Evolutionary conservation across 2,329 filamentous ascomycete species (phyloP).

Genomic region (Pseudogymnoascus sp.): DNA sequence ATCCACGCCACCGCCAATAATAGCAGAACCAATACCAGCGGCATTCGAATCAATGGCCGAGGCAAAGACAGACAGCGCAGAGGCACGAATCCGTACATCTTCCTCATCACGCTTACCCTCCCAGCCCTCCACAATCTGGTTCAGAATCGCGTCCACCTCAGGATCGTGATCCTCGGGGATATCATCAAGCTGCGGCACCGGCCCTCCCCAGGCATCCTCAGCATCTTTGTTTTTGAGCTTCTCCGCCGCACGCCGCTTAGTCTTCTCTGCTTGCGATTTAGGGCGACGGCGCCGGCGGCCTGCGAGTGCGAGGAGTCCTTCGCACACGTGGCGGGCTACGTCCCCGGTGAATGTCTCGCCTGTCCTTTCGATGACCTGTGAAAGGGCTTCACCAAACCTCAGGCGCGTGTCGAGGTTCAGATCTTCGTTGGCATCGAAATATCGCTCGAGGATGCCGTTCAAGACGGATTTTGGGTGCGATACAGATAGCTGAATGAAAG

Average conservation of each 20-base stretch:
- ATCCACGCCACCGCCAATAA: constrained; percentile 54
- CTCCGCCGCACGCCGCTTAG: constrained; percentile 42
- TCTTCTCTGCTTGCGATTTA: constrained; percentile 52
- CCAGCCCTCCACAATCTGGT: constrained; percentile 61
- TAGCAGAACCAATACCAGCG: constrained; percentile 44
- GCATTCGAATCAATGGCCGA: constrained; percentile 55
- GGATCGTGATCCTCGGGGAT: constrained; percentile 19
- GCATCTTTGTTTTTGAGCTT: constrained; percentile 45
- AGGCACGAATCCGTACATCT: constrained; percentile 63
- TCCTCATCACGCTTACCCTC: constrained; percentile 59
- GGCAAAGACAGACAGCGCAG: constrained; percentile 60
- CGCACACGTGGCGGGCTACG: constrained; percentile 44
- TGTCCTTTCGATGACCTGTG: constrained; percentile 57
- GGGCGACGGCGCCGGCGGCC: constrained; percentile 56
- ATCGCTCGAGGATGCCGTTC: constrained; percentile 59
- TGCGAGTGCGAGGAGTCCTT: constrained; percentile 57
- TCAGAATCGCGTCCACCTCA: constrained; percentile 41
- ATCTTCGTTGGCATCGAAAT: constrained; percentile 57
- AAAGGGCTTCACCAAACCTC: constrained; percentile 60
- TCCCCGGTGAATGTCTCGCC: constrained; percentile 50
- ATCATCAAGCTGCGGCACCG: constrained; percentile 43
- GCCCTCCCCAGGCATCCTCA: constrained; percentile 49
- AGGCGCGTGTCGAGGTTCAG: constrained; percentile 56
- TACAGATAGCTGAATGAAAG: constrained; percentile 52
- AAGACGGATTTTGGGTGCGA: constrained; percentile 57